Evolutionary conservation across 148 eudicot species (phyloP), one percentile per base, ranked within the genome.

Genomic region (Salicornia ramosissima): DNA sequence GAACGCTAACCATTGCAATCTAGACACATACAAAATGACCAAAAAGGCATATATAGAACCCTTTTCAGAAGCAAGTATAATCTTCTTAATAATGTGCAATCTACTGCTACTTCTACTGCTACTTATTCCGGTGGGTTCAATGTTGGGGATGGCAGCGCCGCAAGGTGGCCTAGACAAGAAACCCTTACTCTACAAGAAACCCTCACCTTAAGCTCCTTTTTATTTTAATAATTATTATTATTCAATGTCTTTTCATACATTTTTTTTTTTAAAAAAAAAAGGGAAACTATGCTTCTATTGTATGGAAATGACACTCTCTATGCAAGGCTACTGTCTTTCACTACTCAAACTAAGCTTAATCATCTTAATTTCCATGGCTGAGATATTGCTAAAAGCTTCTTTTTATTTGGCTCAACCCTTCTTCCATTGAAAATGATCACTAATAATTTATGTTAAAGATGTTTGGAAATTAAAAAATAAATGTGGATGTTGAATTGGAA

Each of bases 111-210:
- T 4, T 18, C 22, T 1, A 5, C 26, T 62, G 71, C 9, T 53
- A 63, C 15, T 11, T 39, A 30, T 73, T 65, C 50, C 1, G 65
- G 80, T 18, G 82, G 69, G 1, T 71, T 51, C 30, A 77, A 77
- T 18, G 82, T 67, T 11, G 85, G 71, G 0, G 91, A 80, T 18
- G 82, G 78, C 18, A 88, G 91, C 0, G 76, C 83, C 7, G 90
- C 85, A 26, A 78, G 99, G 77, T 94, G 99, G 99, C 99, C 99
- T 1, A 84, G 99, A 54, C 97, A 94, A 62, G 99, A 94, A 71
- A 94, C 99, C 5, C 86, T 94, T 40, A 39, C 22, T 21, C 21
- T 24, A 14, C 36, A 40, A 11, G 4, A 43, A 42, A 43, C 15
- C 33, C 18, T 14, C 46, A 54, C 47, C 6, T 51, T n/a, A 36